Percentiles rank a stretch among this genome's conserved stretches.
These are phyloP conservation scores for Picea sitchensis DNA, from an alignment of 75 land plant species.

Conservation along the genomic window DNA sequence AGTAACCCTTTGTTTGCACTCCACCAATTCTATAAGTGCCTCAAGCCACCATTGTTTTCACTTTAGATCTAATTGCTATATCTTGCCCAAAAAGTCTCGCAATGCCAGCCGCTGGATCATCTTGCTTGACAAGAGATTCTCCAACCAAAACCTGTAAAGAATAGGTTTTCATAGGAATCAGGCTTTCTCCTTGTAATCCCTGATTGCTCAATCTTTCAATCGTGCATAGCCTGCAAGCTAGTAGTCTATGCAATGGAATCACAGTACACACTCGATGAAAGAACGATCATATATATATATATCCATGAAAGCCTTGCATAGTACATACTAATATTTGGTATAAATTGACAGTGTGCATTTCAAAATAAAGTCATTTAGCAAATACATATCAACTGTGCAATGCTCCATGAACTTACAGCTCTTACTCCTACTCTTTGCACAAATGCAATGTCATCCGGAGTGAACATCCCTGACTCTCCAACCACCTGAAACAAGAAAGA, in stretches of 20 bases:
- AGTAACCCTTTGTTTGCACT: too few relatives aligned
- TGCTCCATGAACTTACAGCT: too few relatives aligned
- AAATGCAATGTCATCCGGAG: constrained; percentile 69
- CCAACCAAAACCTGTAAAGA: constrained; percentile 56
- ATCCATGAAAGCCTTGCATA: background rate
- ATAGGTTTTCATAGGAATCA: background rate
- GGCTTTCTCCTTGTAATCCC: background rate
- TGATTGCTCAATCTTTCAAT: background rate
- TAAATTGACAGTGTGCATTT: background rate
- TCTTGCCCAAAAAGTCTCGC: constrained; percentile 48
- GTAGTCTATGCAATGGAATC: background rate
- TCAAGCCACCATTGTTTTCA: background rate
- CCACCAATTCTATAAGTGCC: too few relatives aligned
- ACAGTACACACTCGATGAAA: background rate
- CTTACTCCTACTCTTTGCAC: too few relatives aligned
- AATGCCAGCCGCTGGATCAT: constrained; percentile 51
- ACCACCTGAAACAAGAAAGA: constrained; percentile 55
- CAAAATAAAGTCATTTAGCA: background rate
- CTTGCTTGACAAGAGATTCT: constrained; percentile 55
- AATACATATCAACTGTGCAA: background rate
- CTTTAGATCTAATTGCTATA: constrained; percentile 18
- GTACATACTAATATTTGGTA: background rate
- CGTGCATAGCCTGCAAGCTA: background rate
- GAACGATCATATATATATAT: background rate
- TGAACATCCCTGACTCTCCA: constrained; percentile 84